Base-by-base conservation (phyloP, 208 protist species). In the Trypanosomatidae sp. region DNA sequence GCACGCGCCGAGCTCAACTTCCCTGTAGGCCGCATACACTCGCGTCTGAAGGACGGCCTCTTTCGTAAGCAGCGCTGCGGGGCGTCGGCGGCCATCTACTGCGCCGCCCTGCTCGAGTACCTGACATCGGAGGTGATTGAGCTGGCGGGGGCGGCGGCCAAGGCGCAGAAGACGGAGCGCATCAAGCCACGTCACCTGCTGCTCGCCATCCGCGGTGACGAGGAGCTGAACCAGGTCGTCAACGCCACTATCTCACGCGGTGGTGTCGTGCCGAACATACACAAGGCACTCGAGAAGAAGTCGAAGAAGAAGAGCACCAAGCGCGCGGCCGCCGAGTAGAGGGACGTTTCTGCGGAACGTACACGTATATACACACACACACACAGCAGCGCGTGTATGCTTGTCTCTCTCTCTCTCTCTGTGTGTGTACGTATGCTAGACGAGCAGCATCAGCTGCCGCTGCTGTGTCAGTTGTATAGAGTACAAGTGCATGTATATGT, bases 181-280 rank as follows among this genome's bases (percentile, higher is more conserved):
- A 98, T 99, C 65, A 98, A 97, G 35, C 98, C 98, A 13, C 94
- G 97, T 37, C 96, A 99, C 70, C 52, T 99, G 23, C 79, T 99
- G 53, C 77, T 99, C 27, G 97, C 96, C 47, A 98, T 99, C 53
- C 91, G 97, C 38, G 95, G 94, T 30, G 98, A 99, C 59, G 97
- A 99, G 74, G 98, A 99, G 76, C 89, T 99, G 25, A 97, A 98
- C 65, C 88, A 88, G 54, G 80, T 99, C 59, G 97, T 99, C 67
- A 96, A 93, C 59, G 89, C 86, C 20, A 88, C 77, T 48, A 94
- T 94, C 61, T 68, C 80, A n/a, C 70, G 68, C 24, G 82, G 86
- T 56, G 86, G 86, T 57, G 86, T 94, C 20, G 61, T 94, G 50
- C 86, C 86, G 13, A 88, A 88, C 60, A 44, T 94, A 27, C 81